Evolutionary conservation across 192 early-diverging fungal species (phyloP).

Genomic region (Physocladia obscura): DNA sequence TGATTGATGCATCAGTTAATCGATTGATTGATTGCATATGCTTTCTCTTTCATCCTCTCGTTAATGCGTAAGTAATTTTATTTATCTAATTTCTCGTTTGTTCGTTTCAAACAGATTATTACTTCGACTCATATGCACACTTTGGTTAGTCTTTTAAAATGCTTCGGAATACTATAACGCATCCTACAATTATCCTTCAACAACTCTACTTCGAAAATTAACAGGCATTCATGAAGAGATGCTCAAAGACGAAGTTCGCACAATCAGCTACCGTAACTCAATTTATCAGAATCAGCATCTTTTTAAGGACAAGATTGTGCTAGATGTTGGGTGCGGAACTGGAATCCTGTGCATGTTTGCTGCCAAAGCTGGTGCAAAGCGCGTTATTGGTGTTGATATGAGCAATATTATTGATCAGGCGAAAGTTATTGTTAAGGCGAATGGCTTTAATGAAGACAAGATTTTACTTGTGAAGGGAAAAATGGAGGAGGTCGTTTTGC

Average conservation of each 20-base stretch:
- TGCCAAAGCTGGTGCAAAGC: constrained; percentile 94
- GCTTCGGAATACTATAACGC: constrained; percentile 25
- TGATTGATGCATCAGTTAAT: too few species aligned
- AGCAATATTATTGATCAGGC: constrained; percentile 97
- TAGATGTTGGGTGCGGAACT: constrained; percentile 99
- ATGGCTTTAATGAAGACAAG: constrained; percentile 77
- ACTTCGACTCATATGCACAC: constrained; percentile 99
- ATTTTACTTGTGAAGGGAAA: constrained; percentile 91
- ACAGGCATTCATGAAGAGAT: constrained; percentile 90
- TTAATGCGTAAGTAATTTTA: too few species aligned
- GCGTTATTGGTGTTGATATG: constrained; percentile 96
- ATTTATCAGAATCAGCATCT: constrained; percentile 96
- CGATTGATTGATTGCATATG: too few species aligned
- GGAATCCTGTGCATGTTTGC: constrained; percentile 99
- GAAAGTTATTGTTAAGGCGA: constrained; percentile 89
- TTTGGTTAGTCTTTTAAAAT: constrained; percentile 62
- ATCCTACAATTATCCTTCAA: background rate
- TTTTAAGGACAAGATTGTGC: constrained; percentile 94
- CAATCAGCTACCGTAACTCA: constrained; percentile 84
- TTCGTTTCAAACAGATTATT: constrained; percentile 66
- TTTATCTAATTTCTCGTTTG: too few species aligned
- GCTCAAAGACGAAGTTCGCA: constrained; percentile 97
- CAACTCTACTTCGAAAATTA: background rate
- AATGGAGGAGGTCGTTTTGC: constrained; percentile 94
- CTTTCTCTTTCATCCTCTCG: too few species aligned